Evolutionary conservation across 1,284 basidiomycete genomes (phyloP), one percentile per base, ranked within the genome.

Genomic region (Athelia psychrophila): DNA sequence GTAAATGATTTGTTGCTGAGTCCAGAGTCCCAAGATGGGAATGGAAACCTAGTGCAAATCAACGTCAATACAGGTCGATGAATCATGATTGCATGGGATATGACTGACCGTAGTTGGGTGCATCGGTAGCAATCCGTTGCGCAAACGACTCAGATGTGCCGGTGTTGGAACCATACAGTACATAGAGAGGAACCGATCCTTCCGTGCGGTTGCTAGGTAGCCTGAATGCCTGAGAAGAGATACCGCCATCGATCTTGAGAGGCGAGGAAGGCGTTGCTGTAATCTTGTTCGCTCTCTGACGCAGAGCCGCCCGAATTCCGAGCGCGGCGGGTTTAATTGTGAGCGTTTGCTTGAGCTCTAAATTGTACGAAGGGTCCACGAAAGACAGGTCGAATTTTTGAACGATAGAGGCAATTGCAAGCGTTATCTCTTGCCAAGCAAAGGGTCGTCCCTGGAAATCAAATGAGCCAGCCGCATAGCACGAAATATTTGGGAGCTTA

Each of bases 81-180:
- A 19, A 9, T 42, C n/a, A n/a, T n/a, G n/a, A n/a, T 42, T 42
- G 6, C 6, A 30, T 42, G n/a, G 20, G 13, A 30, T 30, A 6
- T 30, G 18, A 19, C 15, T 50, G 52, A 74, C 75, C 78, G 56
- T 74, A 68, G 3, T 57, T 53, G 0, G 68, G 54, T 6, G 75
- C 77, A 48, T 70, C 72, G 47, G 66, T 70, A 1, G 71, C 74
- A 19, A 81, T 64, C 27, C 77, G 63, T 60, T 77, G 74, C 2
- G 78, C 77, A 54, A 81, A 78, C 19, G 73, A 69, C 61, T 80
- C 75, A 25, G 73, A 79, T 1, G 77, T 77, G 12, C 78, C 79
- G 8, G 76, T 74, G 61, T 81, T 81, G 45, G 75, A 77, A 3
- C 77, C 77, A 59, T 76, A 77, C 51, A 77, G 59, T 6, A 77